These are phyloP conservation scores for Lyophyllum atratum DNA, from an alignment of 768 basidiomycete species.

Conservation along the genomic window DNA sequence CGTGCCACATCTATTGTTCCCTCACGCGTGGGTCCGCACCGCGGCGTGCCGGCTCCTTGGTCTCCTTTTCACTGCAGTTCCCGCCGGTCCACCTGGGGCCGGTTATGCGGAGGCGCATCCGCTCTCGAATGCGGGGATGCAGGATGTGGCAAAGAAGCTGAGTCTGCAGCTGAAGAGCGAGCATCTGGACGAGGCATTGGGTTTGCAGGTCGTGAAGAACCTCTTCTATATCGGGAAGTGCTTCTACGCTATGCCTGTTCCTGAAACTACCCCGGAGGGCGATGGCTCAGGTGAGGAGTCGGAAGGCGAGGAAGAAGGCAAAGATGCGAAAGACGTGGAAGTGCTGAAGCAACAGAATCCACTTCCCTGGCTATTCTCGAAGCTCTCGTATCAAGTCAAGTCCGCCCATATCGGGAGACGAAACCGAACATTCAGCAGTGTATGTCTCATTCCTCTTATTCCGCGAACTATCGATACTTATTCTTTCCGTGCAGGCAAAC, in stretches of 20 bases:
- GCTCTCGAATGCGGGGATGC: slow-evolving; percentile 57
- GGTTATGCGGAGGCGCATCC: slow-evolving; percentile 41
- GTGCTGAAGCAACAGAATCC: slow-evolving; percentile 46
- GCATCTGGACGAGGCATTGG: slow-evolving; percentile 69
- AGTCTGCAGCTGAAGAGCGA: slow-evolving; percentile 82
- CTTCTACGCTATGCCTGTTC: slow-evolving; percentile 51
- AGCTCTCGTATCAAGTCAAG: slow-evolving; percentile 84
- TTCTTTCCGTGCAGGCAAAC: slow-evolving; percentile 49
- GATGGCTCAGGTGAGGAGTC: slow-evolving; percentile 26
- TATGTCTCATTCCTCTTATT: slow-evolving; percentile 29
- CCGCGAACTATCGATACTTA: slow-evolving; percentile 5
- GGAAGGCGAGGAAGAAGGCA: slow-evolving; percentile 32
- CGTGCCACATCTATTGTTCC: slow-evolving; percentile 72
- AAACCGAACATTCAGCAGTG: slow-evolving; percentile 48
- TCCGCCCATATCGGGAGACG: slow-evolving; percentile 74
- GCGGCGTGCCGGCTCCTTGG: slow-evolving; percentile 80
- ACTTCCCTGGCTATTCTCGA: slow-evolving; percentile 92
- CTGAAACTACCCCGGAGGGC: slow-evolving; percentile 15
- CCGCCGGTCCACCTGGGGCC: slow-evolving; percentile 37
- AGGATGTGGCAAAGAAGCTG: slow-evolving; percentile 71
- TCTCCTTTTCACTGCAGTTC: slow-evolving; percentile 58
- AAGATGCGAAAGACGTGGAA: slow-evolving; percentile 25
- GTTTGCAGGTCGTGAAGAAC: slow-evolving; percentile 89
- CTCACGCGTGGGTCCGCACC: slow-evolving; percentile 93
- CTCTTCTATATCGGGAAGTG: slow-evolving; percentile 91